Conservation (phyloP, 2,329 filamentous ascomycete species). For the Botryotinia narcissicola region DNA sequence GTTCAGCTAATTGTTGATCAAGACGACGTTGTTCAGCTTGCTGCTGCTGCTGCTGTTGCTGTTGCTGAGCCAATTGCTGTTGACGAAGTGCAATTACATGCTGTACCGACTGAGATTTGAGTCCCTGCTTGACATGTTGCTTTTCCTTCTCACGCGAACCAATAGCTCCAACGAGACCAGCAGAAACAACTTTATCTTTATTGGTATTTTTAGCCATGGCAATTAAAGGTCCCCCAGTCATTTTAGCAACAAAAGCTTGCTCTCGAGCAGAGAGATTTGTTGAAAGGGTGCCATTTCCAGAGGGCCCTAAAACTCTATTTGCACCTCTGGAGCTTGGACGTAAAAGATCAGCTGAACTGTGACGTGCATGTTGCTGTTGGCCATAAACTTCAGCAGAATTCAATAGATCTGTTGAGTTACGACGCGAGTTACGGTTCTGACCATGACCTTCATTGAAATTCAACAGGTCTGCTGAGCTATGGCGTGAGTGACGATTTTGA, state of each 20-base stretch:
- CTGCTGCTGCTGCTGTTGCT: conserved; percentile 28
- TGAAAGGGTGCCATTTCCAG: conserved; percentile 47
- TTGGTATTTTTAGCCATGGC: conserved; percentile 50
- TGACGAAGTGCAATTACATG: conserved; percentile 69
- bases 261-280: conserved; percentile 76
- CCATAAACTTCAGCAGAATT: conserved; percentile 42
- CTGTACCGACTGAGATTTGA: conserved; percentile 69
- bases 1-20: conserved; percentile 41
- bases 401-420: conserved; percentile 1
- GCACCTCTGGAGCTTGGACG: conserved; percentile 61
- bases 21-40: conserved; percentile 55
- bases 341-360: conserved; percentile 48
- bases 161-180: conserved; percentile 75
- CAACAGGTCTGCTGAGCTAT: not conserved
- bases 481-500: conserved; percentile 5
- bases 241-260: conserved; percentile 81
- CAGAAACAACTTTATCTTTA: conserved; percentile 44
- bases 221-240: conserved; percentile 75
- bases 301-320: conserved; percentile 39
- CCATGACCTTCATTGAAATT: conserved; percentile 42
- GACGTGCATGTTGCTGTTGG: conserved; percentile 43
- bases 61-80: conserved; percentile 44
- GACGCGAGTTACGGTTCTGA: conserved; percentile 1
- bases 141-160: conserved; percentile 77
- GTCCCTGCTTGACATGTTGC: conserved; percentile 64